phyloP scores from a whole-genome alignment of 768 basidiomycete species.

The Podaxis sp. region DNA sequence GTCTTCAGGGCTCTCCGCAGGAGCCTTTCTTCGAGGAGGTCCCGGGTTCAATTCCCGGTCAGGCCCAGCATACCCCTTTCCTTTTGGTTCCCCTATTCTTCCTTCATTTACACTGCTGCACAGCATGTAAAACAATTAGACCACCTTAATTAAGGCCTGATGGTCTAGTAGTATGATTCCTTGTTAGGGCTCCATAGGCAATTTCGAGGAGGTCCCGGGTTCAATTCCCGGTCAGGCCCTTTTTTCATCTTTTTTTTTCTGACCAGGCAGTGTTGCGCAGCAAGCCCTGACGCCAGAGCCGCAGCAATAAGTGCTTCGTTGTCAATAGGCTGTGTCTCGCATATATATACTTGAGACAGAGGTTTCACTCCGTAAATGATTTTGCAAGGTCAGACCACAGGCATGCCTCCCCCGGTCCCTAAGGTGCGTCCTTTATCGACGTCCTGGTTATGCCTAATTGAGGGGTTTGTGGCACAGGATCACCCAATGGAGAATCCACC shows the following conservation, averaged over 20 bases:
- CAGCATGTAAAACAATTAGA: not conserved
- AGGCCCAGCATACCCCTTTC: constrained; percentile 25
- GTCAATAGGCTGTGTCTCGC: not conserved
- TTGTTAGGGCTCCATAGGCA: constrained; percentile 44
- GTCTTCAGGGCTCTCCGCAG: constrained; percentile 9
- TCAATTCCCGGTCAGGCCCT: constrained; percentile 83
- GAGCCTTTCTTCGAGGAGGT: constrained; percentile 56
- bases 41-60: constrained; percentile 78
- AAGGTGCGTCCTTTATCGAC: not conserved
- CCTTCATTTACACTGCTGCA: too few relatives aligned
- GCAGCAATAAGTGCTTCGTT: not conserved
- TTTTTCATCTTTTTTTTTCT: not conserved
- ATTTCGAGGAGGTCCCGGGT: constrained; percentile 80
- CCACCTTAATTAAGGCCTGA: not conserved
- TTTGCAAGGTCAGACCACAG: constrained; percentile 8
- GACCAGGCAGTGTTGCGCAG: constrained; percentile 1
- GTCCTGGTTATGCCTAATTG: not conserved
- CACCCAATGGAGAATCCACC: constrained; percentile 23
- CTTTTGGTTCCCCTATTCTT: not conserved
- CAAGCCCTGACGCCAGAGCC: too few relatives aligned
- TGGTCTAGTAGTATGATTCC: constrained; percentile 63
- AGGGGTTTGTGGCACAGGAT: not conserved
- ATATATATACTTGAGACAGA: constrained; percentile 7
- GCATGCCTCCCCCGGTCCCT: not conserved
- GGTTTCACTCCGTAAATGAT: constrained; percentile 6